phyloP scores from a whole-genome alignment of 768 basidiomycete genomes.

The Mycena vulgaris region DNA sequence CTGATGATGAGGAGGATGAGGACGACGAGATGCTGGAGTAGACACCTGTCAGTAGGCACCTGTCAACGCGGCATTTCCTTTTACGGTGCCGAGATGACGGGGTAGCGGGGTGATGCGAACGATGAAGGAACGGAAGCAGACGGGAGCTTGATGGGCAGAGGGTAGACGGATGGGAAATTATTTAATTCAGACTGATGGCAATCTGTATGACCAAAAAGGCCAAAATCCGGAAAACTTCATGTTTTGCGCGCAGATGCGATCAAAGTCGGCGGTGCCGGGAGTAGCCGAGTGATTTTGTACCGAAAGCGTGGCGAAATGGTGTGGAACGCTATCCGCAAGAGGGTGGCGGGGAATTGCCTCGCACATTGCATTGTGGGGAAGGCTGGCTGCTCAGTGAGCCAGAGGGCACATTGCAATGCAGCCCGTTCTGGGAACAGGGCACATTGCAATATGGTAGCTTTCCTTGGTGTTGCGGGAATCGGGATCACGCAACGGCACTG shows the following conservation, averaged over 20 bases:
- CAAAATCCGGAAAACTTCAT: neutral
- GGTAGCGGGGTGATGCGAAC: too few relatives aligned
- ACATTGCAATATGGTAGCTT: neutral
- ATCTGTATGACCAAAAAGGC: too few relatives aligned
- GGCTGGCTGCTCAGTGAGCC: neutral
- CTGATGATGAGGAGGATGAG: neutral
- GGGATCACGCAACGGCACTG: too few relatives aligned
- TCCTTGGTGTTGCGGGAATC: neutral
- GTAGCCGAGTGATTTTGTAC: too few relatives aligned
- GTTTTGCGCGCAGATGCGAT: neutral
- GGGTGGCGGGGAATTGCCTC: too few relatives aligned
- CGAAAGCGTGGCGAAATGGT: neutral
- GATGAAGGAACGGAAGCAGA: too few relatives aligned
- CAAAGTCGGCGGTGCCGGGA: neutral
- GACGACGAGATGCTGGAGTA: neutral
- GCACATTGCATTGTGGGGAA: neutral
- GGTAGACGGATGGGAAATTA: neutral
- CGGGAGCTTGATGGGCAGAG: too few relatives aligned
- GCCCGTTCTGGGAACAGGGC: neutral
- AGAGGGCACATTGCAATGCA: neutral
- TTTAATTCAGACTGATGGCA: neutral
- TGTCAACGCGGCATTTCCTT: too few relatives aligned
- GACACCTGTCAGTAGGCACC: too few relatives aligned
- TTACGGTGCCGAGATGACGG: too few relatives aligned
- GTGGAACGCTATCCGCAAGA: neutral